Conservation (phyloP, 208 protist genomes). For the Leishmania major region DNA sequence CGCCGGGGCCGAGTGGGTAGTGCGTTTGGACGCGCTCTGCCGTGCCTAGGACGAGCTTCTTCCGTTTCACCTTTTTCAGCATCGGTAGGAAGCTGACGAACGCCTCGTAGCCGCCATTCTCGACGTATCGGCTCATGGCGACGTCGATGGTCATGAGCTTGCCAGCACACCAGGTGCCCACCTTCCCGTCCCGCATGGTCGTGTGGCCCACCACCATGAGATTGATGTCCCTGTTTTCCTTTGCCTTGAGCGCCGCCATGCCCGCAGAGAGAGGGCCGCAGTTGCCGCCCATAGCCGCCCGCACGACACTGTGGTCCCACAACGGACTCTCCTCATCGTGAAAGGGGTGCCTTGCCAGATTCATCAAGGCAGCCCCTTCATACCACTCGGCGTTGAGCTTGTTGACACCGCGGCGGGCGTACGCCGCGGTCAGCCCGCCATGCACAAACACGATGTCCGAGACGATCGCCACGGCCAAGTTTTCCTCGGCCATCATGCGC, state of each 20-base stretch:
- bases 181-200: conserved; percentile 18
- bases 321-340: conserved; percentile 31
- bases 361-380: not conserved
- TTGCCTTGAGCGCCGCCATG: conserved; percentile 33
- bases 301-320: conserved; percentile 37
- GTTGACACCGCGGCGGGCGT: conserved; percentile 31
- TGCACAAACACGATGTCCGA: conserved; percentile 64
- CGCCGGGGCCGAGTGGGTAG: conserved; percentile 18
- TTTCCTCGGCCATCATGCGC: conserved; percentile 40
- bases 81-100: conserved; percentile 15
- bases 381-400: conserved; percentile 40
- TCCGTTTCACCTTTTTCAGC: not conserved
- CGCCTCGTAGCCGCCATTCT: conserved; percentile 39
- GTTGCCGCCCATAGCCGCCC: conserved; percentile 25
- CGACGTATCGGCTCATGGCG: conserved; percentile 36
- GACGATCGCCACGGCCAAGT: conserved; percentile 26
- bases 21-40: conserved; percentile 14
- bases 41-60: not conserved
- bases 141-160: conserved; percentile 31
- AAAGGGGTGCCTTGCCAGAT: conserved; percentile 19
- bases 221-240: conserved; percentile 27
- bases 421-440: conserved; percentile 43
- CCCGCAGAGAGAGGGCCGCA: conserved; percentile 40
- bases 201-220: conserved; percentile 74
- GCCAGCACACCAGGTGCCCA: conserved; percentile 18